Percentiles rank a stretch among this genome's conserved stretches.
phyloP scores from a whole-genome alignment of 495 filamentous ascomycete genomes.

The Pyrenula aspistea region DNA sequence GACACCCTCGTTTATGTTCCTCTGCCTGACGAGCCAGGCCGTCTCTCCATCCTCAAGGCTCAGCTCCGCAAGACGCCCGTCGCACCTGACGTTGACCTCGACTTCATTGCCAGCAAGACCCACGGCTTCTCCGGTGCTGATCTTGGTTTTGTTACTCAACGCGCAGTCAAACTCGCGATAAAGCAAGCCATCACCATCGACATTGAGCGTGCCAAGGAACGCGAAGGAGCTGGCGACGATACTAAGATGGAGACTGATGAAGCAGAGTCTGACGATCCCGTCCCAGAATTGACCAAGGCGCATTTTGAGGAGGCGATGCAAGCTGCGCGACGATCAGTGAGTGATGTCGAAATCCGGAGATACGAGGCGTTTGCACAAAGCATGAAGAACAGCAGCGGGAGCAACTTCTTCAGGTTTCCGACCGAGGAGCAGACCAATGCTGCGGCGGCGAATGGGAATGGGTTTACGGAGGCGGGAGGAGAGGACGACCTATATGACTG shows the following conservation, averaged over 20 bases:
- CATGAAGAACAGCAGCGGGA: constrained; percentile 93
- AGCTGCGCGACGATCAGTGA: constrained; percentile 82
- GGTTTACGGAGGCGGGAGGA: constrained; percentile 74
- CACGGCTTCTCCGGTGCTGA: constrained; percentile 99
- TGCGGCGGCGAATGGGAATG: constrained; percentile 37
- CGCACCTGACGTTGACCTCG: constrained; percentile 70
- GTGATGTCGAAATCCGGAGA: constrained; percentile 88
- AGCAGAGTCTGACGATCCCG: constrained; percentile 76
- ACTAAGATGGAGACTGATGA: constrained; percentile 72
- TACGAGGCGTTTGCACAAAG: constrained; percentile 98
- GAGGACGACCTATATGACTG: constrained; percentile 78
- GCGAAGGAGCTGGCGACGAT: constrained; percentile 72
- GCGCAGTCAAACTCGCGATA: constrained; percentile 97
- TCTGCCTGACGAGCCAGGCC: constrained; percentile 78
- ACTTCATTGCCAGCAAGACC: constrained; percentile 90
- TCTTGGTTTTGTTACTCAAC: constrained; percentile 97
- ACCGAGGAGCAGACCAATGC: constrained; percentile 49
- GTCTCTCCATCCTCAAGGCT: constrained; percentile 80
- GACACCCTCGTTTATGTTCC: constrained; percentile 98
- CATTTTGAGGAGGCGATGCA: constrained; percentile 99
- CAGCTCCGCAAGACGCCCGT: constrained; percentile 98
- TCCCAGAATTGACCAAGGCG: constrained; percentile 88
- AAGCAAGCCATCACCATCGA: constrained; percentile 88
- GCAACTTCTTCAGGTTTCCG: constrained; percentile 96
- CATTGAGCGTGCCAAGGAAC: constrained; percentile 78